Conservation (phyloP, 345 rosid species). For the Sonneratia caseolaris region DNA sequence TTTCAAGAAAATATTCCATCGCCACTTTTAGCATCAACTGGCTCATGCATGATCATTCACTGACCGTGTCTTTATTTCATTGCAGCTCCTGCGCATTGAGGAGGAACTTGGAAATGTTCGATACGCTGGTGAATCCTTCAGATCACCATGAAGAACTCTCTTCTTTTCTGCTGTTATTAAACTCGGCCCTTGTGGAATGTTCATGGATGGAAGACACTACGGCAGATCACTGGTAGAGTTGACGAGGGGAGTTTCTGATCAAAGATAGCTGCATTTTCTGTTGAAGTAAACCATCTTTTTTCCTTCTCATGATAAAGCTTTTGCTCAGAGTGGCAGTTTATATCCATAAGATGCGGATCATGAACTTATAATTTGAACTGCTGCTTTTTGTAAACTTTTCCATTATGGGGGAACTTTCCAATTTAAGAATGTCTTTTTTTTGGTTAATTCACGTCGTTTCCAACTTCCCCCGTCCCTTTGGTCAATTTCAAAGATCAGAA, state of each 20-base stretch:
- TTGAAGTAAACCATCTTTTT: not conserved
- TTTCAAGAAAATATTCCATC: not conserved
- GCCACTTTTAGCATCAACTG: not conserved
- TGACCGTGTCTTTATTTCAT: slow-evolving; percentile 3
- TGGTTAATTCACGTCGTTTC: not conserved
- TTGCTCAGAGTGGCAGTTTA: not conserved
- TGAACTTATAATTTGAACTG: not conserved
- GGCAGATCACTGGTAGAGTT: not conserved
- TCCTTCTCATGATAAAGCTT: not conserved
- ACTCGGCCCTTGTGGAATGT: not conserved
- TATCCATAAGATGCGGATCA: not conserved
- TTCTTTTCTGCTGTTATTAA: not conserved
- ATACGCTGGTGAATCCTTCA: slow-evolving; percentile 78
- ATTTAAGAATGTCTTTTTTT: not conserved
- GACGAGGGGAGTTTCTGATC: not conserved
- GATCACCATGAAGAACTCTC: slow-evolving; percentile 51
- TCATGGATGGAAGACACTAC: not conserved
- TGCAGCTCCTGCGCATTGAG: slow-evolving; percentile 95
- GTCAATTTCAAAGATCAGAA: not conserved
- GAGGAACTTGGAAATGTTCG: slow-evolving; percentile 87
- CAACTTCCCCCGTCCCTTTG: not conserved
- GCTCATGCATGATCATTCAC: not conserved
- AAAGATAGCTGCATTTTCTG: not conserved
- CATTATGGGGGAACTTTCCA: not conserved
- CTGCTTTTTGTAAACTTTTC: not conserved